Percentiles rank a stretch among this genome's conserved stretches.
Evolutionary conservation across 805 yeast species (phyloP).

Genomic region (Myxozyma melibiosi): DNA sequence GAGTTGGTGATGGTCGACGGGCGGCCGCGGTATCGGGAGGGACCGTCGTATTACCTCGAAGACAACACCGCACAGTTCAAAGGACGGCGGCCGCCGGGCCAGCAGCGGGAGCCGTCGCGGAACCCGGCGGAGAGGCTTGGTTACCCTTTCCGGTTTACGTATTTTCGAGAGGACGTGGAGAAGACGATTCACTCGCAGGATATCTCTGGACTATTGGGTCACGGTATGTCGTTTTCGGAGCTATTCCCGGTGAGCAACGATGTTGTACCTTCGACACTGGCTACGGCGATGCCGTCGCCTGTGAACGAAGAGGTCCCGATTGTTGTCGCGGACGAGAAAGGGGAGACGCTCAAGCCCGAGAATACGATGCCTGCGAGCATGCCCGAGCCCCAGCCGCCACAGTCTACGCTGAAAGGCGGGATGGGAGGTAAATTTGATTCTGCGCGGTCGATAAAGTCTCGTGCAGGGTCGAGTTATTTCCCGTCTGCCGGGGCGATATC

Average conservation of each 20-base stretch:
- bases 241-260: constrained; percentile 52
- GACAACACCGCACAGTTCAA: constrained; percentile 26
- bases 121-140: constrained; percentile 35
- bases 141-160: constrained; percentile 65
- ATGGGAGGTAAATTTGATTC: constrained; percentile 1
- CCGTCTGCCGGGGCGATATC: neutral
- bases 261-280: neutral
- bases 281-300: constrained; percentile 9
- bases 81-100: constrained; percentile 19
- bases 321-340: constrained; percentile 6
- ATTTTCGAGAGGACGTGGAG: constrained; percentile 84
- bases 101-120: constrained; percentile 50
- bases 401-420: neutral
- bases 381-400: neutral
- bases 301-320: constrained; percentile 63
- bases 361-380: no score
- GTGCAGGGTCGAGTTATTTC: neutral
- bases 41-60: constrained; percentile 24
- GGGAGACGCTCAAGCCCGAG: neutral
- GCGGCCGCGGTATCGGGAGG: constrained; percentile 61
- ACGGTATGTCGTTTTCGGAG: constrained; percentile 64
- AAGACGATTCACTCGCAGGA: constrained; percentile 90
- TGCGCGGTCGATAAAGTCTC: neutral
- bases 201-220: constrained; percentile 63
- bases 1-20: constrained; percentile 59